Evolutionary conservation across 768 basidiomycete species (phyloP).

Genomic region (Agrocybe pediades): DNA sequence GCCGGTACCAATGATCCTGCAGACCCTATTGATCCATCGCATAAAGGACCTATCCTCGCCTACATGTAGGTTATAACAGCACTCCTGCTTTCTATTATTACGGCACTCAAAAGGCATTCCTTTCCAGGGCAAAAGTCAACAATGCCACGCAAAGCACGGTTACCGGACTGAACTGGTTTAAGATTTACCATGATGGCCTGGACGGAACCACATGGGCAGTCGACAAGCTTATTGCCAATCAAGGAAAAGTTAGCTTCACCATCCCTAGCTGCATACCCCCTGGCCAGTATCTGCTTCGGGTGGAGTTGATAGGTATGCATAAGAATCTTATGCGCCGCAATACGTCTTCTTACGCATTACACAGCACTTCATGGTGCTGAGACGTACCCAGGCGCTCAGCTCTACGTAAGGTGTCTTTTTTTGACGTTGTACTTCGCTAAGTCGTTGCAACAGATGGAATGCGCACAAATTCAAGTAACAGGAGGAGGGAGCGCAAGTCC

Average conservation of each 20-base stretch:
- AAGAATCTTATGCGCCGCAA: neutral
- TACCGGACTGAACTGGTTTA: conserved; percentile 21
- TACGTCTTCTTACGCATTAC: neutral
- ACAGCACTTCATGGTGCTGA: conserved; percentile 45
- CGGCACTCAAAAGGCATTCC: neutral
- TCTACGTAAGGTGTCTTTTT: conserved; percentile 41
- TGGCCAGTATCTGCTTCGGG: conserved; percentile 21
- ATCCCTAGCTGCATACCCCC: conserved; percentile 20
- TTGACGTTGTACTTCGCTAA: neutral
- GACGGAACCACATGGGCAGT: conserved; percentile 19
- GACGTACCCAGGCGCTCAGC: conserved; percentile 53
- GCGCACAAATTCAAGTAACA: conserved; percentile 46
- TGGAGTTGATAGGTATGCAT: conserved; percentile 19
- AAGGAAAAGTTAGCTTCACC: conserved; percentile 20
- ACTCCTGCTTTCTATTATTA: neutral
- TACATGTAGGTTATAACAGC: conserved; percentile 53
- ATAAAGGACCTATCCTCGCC: conserved; percentile 53
- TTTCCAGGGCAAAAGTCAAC: conserved; percentile 4
- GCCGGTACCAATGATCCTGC: conserved; percentile 39
- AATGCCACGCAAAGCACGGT: conserved; percentile 42
- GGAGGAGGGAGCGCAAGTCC: conserved; percentile 45
- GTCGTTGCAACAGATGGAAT: conserved; percentile 37
- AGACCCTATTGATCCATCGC: conserved; percentile 52
- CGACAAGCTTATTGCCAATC: conserved; percentile 18
- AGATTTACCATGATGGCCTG: conserved; percentile 19